Evolutionary conservation across 495 filamentous ascomycete species (phyloP).

Genomic region (Antarctomyces pellizariae): DNA sequence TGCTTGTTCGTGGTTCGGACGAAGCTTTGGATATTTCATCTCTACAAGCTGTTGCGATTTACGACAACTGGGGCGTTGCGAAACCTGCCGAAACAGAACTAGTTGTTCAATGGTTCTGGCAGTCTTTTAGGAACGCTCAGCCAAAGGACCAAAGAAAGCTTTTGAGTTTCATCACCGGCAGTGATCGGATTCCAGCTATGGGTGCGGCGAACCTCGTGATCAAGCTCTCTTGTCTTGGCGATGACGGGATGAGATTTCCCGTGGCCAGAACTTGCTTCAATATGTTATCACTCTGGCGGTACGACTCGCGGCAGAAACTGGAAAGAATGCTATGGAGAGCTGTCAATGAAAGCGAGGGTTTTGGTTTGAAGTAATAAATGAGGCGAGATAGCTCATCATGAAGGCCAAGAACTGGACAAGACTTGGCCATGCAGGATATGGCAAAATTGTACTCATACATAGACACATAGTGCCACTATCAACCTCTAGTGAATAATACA

Average conservation of each 20-base stretch:
- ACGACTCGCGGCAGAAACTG: conserved; percentile 36
- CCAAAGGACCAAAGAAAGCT: conserved; percentile 53
- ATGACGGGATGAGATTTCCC: conserved; percentile 53
- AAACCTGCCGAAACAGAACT: conserved; percentile 31
- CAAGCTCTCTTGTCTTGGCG: conserved; percentile 47
- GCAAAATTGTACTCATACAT: too few species aligned
- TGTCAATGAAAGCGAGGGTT: conserved; percentile 77
- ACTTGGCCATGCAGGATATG: too few species aligned
- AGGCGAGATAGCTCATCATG: too few species aligned
- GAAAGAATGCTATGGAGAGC: conserved; percentile 63
- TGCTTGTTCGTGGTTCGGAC: conserved; percentile 74
- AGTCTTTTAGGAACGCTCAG: conserved; percentile 40
- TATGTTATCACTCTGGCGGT: conserved; percentile 53
- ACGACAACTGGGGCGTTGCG: conserved; percentile 47
- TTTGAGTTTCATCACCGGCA: conserved; percentile 78
- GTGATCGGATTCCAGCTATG: conserved; percentile 80
- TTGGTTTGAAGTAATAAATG: conserved; percentile 69
- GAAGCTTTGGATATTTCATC: conserved; percentile 58
- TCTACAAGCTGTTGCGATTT: conserved; percentile 54
- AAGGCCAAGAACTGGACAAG: too few species aligned
- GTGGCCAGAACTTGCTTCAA: conserved; percentile 88
- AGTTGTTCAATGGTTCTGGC: conserved; percentile 75
- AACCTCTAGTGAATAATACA: too few species aligned
- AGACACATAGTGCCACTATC: too few species aligned
- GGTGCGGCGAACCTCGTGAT: conserved; percentile 66